A percentile compares a stretch with the other conserved stretches of the same genome.
Conservation (phyloP, 257 asterid genomes). For the Solanum ossicruentum region DNA sequence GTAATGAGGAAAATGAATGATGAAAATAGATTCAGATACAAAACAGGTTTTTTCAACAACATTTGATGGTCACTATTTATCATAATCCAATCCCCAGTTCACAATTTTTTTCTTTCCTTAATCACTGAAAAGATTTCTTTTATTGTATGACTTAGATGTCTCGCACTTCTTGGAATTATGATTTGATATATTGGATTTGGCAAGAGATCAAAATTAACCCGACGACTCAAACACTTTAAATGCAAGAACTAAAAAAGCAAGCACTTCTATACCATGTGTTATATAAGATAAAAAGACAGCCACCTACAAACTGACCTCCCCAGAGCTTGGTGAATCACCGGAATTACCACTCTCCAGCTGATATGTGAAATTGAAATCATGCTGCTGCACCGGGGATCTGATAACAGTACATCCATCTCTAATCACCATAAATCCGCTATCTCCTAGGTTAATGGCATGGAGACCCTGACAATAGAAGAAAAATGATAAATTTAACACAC, state of each 20-base stretch:
- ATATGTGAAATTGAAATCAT: constrained; percentile 87
- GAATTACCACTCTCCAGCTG: constrained; percentile 73
- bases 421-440: constrained; percentile 91
- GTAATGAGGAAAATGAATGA: not conserved
- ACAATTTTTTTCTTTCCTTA: not conserved
- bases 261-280: not conserved
- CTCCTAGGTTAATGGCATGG: constrained; percentile 86
- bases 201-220: not conserved
- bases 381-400: constrained; percentile 90
- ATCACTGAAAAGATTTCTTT: not conserved
- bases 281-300: not conserved
- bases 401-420: constrained; percentile 79
- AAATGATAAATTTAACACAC: not conserved
- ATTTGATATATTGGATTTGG: not conserved
- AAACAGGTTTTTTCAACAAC: not conserved
- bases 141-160: not conserved
- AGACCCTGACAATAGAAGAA: constrained; percentile 40
- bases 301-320: constrained; percentile 42
- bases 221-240: not conserved
- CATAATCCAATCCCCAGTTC: not conserved
- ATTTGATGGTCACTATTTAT: not conserved
- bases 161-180: not conserved
- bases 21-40: not conserved
- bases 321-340: constrained; percentile 90
- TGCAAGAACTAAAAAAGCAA: not conserved